Conservation (phyloP, 139 green algal species). For the Pseudopediastrum boryanum region DNA sequence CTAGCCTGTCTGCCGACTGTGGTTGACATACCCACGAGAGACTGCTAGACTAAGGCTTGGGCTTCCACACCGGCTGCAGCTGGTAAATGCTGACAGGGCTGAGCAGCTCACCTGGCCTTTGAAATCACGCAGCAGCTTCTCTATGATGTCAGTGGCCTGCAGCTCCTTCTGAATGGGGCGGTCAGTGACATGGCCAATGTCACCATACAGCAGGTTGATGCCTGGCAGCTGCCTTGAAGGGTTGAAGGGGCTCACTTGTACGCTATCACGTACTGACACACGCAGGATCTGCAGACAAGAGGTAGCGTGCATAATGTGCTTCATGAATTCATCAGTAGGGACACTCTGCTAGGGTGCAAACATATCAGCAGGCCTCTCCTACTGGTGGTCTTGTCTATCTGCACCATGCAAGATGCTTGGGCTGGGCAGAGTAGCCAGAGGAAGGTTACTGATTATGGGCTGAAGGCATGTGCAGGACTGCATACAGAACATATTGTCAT, state of each 20-base stretch:
- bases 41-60: not conserved
- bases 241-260: constrained; percentile 50
- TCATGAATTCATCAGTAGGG: not conserved
- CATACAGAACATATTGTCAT: no score
- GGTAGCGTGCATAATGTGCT: not conserved
- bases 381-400: not conserved
- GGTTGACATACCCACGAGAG: not conserved
- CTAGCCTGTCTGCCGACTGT: not conserved
- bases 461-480: no score
- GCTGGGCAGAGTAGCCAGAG: no score
- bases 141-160: constrained; percentile 66
- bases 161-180: constrained; percentile 55
- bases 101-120: constrained; percentile 63
- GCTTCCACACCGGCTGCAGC: not conserved
- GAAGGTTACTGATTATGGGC: no score
- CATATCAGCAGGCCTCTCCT: not conserved
- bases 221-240: constrained; percentile 50
- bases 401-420: not conserved
- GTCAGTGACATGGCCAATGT: constrained; percentile 74
- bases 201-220: constrained; percentile 68
- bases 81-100: not conserved
- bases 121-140: constrained; percentile 64
- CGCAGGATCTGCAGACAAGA: constrained; percentile 57
- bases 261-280: constrained; percentile 67
- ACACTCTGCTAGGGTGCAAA: not conserved